Percentiles rank a stretch among this genome's conserved stretches.
phyloP scores from a whole-genome alignment of 2,329 filamentous ascomycete species.

The Verticillium dahliae region DNA sequence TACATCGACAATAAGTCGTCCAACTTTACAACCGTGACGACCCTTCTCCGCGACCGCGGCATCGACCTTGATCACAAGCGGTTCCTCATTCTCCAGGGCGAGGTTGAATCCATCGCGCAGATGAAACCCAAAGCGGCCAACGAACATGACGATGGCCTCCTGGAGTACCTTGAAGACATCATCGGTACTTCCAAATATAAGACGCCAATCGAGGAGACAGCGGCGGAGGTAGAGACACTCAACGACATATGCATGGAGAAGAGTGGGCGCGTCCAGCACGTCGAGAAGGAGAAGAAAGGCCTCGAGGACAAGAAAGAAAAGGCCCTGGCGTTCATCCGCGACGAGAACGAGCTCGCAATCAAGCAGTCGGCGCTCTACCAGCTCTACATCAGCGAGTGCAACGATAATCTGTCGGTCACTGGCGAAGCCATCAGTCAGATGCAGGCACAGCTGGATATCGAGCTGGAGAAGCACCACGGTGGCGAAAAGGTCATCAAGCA shows the following conservation, averaged over 20 bases:
- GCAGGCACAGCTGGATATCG: conserved; percentile 76
- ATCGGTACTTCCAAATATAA: conserved; percentile 99
- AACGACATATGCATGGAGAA: conserved; percentile 97
- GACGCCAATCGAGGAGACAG: conserved; percentile 89
- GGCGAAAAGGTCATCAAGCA: conserved; percentile 86
- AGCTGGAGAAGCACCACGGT: conserved; percentile 87
- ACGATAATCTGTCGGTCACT: conserved; percentile 81
- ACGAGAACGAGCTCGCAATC: conserved; percentile 85
- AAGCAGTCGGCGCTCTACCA: conserved; percentile 94
- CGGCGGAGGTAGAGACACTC: conserved; percentile 79
- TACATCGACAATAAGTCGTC: conserved; percentile 89
- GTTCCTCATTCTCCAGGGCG: conserved; percentile 93
- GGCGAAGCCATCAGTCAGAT: conserved; percentile 88
- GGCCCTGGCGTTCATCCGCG: conserved; percentile 78
- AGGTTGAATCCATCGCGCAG: conserved; percentile 97
- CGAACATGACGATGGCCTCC: conserved; percentile 90
- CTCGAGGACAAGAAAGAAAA: conserved; percentile 97
- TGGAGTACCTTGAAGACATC: conserved; percentile 97
- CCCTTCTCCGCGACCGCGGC: conserved; percentile 76
- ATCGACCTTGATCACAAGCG: conserved; percentile 97
- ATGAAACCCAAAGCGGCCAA: conserved; percentile 97
- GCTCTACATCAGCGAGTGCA: conserved; percentile 80
- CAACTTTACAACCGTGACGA: conserved; percentile 87
- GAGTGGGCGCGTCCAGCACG: conserved; percentile 89
- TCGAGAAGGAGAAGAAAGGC: conserved; percentile 91